Conservation (phyloP, 2,329 filamentous ascomycete genomes). For the Alternaria brassicicola region DNA sequence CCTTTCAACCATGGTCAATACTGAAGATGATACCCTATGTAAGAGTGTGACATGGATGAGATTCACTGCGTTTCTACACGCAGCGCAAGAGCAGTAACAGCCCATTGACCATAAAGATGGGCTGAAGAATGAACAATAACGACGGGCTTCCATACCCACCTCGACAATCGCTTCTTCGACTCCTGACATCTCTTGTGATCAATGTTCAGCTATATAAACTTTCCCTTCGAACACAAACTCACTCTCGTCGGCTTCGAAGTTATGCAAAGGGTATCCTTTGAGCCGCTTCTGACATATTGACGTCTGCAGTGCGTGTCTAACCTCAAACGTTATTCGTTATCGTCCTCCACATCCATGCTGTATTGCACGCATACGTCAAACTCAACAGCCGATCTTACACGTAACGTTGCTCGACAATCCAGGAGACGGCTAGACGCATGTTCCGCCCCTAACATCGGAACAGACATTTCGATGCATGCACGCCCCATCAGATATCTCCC, state of each 20-base stretch:
- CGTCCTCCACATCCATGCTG: neutral
- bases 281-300: constrained; percentile 14
- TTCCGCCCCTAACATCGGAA: neutral
- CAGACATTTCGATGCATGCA: constrained; percentile 9
- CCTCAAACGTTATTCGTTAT: constrained; percentile 9
- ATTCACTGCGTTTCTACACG: constrained; percentile 24
- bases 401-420: constrained; percentile 2
- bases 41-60: constrained; percentile 31
- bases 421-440: neutral
- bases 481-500: constrained; percentile 12
- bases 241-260: neutral
- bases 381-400: constrained; percentile 2
- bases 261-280: constrained; percentile 6
- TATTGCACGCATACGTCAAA: neutral
- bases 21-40: constrained; percentile 40
- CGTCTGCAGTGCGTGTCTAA: constrained; percentile 10
- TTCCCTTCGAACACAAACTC: neutral
- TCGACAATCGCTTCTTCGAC: neutral
- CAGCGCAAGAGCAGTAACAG: constrained; percentile 30
- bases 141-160: constrained; percentile 18
- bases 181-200: neutral
- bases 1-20: constrained; percentile 48
- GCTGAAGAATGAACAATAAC: constrained; percentile 26
- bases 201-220: neutral
- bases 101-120: constrained; percentile 18